These are phyloP conservation scores for Teratosphaeria zuluensis DNA, from an alignment of 2,329 filamentous ascomycete species.

Conservation along the genomic window DNA sequence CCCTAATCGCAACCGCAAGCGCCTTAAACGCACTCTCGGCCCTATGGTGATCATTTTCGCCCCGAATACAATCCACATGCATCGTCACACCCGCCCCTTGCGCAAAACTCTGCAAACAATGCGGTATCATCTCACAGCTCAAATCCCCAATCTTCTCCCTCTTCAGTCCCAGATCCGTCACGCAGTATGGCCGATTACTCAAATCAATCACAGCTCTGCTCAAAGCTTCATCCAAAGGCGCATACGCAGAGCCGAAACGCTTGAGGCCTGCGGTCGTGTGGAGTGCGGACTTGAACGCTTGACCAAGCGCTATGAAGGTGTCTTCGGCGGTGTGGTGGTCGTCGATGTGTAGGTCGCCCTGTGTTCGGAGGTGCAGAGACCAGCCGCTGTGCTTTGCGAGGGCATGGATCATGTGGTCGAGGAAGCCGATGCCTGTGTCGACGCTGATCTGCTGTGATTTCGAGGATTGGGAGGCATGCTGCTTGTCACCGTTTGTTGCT, in stretches of 20 bases:
- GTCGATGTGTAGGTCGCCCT: slow-evolving; percentile 90
- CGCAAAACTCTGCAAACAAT: slow-evolving; percentile 90
- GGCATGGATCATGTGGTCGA: slow-evolving; percentile 98
- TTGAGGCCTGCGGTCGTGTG: slow-evolving; percentile 70
- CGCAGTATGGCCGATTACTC: slow-evolving; percentile 78
- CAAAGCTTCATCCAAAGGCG: slow-evolving; percentile 88
- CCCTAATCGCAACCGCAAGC: slow-evolving; percentile 72
- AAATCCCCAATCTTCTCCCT: slow-evolving; percentile 91
- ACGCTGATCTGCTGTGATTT: slow-evolving; percentile 78
- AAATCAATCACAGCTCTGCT: slow-evolving; percentile 91
- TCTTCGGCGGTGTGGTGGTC: slow-evolving; percentile 98
- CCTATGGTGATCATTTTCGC: slow-evolving; percentile 89
- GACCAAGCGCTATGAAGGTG: slow-evolving; percentile 80
- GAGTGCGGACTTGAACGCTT: slow-evolving; percentile 71
- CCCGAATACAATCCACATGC: slow-evolving; percentile 85
- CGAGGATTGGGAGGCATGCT: slow-evolving; percentile 78
- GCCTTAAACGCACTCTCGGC: slow-evolving; percentile 98
- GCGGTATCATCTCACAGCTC: slow-evolving; percentile 92
- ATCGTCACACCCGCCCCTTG: slow-evolving; percentile 84
- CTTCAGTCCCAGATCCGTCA: slow-evolving; percentile 73
- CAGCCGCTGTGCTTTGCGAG: slow-evolving; percentile 92
- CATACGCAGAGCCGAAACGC: slow-evolving; percentile 85
- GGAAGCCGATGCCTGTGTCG: slow-evolving; percentile 89
- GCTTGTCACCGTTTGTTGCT: slow-evolving; percentile 49
- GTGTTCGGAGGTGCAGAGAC: slow-evolving; percentile 73